phyloP scores from a whole-genome alignment of 345 rosid species.

The Salix brachista region DNA sequence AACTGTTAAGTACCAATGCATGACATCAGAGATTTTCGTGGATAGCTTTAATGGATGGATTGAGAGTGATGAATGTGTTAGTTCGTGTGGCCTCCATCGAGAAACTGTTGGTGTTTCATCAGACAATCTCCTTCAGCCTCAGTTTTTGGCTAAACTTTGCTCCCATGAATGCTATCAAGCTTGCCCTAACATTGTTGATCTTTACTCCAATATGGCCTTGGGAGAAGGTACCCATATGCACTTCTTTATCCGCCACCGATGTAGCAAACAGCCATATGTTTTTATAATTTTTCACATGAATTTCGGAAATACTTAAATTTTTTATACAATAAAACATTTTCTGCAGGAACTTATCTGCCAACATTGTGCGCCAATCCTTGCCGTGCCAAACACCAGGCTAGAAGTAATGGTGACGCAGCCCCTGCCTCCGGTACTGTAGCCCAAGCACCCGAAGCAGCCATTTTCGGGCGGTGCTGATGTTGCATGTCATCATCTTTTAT shows the following conservation, averaged over 20 bases:
- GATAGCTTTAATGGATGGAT: slow-evolving; percentile 17
- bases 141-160: slow-evolving; percentile 29
- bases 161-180: slow-evolving; percentile 21
- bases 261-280: no score
- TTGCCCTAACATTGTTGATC: slow-evolving; percentile 37
- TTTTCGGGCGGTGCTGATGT: not conserved
- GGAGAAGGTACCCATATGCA: slow-evolving; percentile 24
- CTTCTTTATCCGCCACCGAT: no score
- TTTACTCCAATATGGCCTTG: slow-evolving; percentile 35
- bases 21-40: slow-evolving; percentile 28
- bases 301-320: no score
- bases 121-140: slow-evolving; percentile 25
- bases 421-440: not conserved
- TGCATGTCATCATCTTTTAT: not conserved
- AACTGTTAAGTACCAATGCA: slow-evolving; percentile 22
- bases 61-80: slow-evolving; percentile 28
- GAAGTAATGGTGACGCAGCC: slow-evolving; percentile 3
- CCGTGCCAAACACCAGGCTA: slow-evolving; percentile 2
- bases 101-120: slow-evolving; percentile 33
- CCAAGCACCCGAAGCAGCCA: not conserved
- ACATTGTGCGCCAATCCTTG: slow-evolving; percentile 9
- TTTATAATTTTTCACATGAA: no score
- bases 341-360: slow-evolving; percentile 10
- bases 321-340: no score
- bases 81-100: slow-evolving; percentile 28